A percentile compares a stretch with the other conserved stretches of the same genome.
phyloP scores from a whole-genome alignment of 1,284 basidiomycete species.

The Ganoderma multipileum region DNA sequence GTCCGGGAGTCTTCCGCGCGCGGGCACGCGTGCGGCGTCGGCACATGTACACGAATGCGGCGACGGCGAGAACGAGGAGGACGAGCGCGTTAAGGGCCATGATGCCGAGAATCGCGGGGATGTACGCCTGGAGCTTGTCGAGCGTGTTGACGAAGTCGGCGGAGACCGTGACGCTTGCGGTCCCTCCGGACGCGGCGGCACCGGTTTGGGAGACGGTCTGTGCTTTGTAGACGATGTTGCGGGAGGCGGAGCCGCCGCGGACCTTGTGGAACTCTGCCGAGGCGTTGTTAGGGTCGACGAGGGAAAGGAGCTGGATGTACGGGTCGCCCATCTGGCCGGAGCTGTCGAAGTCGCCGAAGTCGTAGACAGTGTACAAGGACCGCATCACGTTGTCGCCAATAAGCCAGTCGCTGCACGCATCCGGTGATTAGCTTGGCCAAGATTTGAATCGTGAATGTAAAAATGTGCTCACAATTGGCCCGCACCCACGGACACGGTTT shows the following conservation, averaged over 20 bases:
- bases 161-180: constrained; percentile 58
- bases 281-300: constrained; percentile 71
- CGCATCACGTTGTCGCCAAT: constrained; percentile 85
- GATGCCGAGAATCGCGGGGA: constrained; percentile 74
- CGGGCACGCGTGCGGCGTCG: constrained; percentile 46
- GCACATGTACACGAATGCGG: constrained; percentile 57
- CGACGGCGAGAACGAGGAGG: constrained; percentile 59
- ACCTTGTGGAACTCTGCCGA: constrained; percentile 70
- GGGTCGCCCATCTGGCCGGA: constrained; percentile 71
- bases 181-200: constrained; percentile 28
- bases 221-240: constrained; percentile 72
- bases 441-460: not conserved
- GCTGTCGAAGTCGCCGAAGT: constrained; percentile 81
- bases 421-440: constrained; percentile 12
- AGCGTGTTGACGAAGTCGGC: constrained; percentile 61
- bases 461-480: constrained; percentile 64
- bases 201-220: constrained; percentile 50
- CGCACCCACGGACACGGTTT: constrained; percentile 56
- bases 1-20: constrained; percentile 52
- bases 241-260: constrained; percentile 67
- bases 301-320: constrained; percentile 74
- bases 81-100: constrained; percentile 77
- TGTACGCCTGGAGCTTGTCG: constrained; percentile 62
- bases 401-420: constrained; percentile 69
- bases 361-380: constrained; percentile 85